Conservation (phyloP, 1,284 basidiomycete genomes). For the Papiliotrema flavescens region DNA sequence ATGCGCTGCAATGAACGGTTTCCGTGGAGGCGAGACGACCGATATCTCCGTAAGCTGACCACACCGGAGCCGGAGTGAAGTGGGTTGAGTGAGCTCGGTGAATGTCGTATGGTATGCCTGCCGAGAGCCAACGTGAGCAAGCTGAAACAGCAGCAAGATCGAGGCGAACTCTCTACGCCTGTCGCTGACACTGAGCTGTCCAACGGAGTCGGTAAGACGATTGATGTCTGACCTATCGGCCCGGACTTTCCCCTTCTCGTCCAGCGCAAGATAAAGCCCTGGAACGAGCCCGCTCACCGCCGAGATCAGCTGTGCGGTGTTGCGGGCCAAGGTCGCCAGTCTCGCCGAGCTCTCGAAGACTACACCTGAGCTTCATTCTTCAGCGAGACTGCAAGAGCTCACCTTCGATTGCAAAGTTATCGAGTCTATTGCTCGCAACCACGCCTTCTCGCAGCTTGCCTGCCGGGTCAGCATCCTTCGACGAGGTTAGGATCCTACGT, state of each 20-base stretch:
- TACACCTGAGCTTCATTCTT: conserved; percentile 11
- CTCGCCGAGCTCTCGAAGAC: conserved; percentile 44
- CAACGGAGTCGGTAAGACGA: not conserved
- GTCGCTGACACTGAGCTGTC: conserved; percentile 3
- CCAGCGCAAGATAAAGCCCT: conserved; percentile 29
- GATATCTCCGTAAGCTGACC: not conserved
- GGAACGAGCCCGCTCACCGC: conserved; percentile 43
- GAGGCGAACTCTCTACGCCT: conserved; percentile 26
- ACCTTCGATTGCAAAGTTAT: conserved; percentile 46
- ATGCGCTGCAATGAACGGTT: conserved; percentile 3
- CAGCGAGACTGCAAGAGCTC: not conserved
- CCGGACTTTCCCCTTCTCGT: not conserved
- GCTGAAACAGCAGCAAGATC: conserved; percentile 35
- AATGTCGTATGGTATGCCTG: conserved; percentile 13
- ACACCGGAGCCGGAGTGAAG: conserved; percentile 1
- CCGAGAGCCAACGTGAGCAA: conserved; percentile 19
- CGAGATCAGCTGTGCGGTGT: conserved; percentile 38
- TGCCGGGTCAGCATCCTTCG: conserved; percentile 6
- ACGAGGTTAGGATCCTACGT: conserved; percentile 4
- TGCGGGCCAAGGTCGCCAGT: conserved; percentile 36
- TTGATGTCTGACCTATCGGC: not conserved
- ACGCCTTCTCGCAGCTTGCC: conserved; percentile 49
- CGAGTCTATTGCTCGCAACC: conserved; percentile 38
- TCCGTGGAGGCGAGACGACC: not conserved
- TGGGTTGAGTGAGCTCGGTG: conserved; percentile 14